Conservation (phyloP, 768 basidiomycete genomes). For the Russula compacta region DNA sequence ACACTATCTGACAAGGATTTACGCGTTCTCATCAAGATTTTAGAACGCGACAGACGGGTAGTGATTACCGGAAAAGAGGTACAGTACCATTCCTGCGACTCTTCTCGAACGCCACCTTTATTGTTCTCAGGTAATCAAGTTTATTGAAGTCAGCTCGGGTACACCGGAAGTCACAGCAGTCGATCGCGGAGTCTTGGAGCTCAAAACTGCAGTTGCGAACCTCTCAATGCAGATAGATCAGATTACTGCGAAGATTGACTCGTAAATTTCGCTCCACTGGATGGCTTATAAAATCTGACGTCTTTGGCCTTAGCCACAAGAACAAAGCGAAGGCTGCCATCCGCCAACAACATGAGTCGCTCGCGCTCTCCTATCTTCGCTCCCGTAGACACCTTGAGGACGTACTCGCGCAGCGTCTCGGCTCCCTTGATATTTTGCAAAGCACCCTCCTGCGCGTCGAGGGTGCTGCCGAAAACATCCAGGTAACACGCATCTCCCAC, state of each 20-base stretch:
- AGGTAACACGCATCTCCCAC: constrained; percentile 38
- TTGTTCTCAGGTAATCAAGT: constrained; percentile 67
- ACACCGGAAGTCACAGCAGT: constrained; percentile 58
- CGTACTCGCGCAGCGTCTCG: constrained; percentile 62
- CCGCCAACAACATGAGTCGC: constrained; percentile 56
- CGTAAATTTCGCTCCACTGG: constrained; percentile 37
- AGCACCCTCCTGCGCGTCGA: constrained; percentile 76
- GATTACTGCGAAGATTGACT: constrained; percentile 61
- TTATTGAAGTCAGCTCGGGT: constrained; percentile 38
- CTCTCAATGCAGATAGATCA: constrained; percentile 60
- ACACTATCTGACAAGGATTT: constrained; percentile 55
- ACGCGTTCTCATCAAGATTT: constrained; percentile 61
- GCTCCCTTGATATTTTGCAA: constrained; percentile 64
- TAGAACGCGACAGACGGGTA: constrained; percentile 64
- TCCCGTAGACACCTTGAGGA: constrained; percentile 77
- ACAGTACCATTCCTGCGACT: constrained; percentile 20
- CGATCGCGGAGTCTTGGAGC: constrained; percentile 73
- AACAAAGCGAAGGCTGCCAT: constrained; percentile 57
- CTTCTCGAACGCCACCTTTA: neutral
- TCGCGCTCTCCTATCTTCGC: constrained; percentile 70
- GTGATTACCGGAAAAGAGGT: constrained; percentile 65
- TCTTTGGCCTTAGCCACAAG: constrained; percentile 43
- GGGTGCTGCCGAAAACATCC: constrained; percentile 79
- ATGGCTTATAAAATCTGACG: neutral
- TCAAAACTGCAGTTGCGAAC: constrained; percentile 60